Evolutionary conservation across 2,329 filamentous ascomycete genomes (phyloP), one percentile per base, ranked within the genome.

Genomic region (Graphiopsis chlorocephala): DNA sequence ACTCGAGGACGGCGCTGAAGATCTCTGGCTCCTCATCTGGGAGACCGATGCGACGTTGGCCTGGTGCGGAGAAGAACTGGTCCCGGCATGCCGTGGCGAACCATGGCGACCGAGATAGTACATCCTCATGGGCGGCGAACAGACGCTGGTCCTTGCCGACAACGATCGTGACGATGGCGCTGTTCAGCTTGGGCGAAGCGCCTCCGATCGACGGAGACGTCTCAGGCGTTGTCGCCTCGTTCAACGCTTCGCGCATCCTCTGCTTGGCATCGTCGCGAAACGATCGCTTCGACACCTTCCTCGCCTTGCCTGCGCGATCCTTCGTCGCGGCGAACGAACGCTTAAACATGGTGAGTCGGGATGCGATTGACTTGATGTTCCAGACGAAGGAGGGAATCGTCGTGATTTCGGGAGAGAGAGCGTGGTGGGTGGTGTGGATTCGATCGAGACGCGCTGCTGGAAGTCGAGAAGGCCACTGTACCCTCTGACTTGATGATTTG

Each of bases 61-160:
- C 78, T 38, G 73, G 70, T 66, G 81, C 85, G 76, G 90, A 89
- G 78, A 89, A 85, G 81, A 90, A 90, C 77, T 90, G 87, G 76
- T 86, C 87, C 74, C 86, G 88, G 74, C 92, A 74, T 15, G 71
- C 71, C 66, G 73, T 71, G 66, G 73, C 74, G 79, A 97, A 96
- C 80, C 91, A 96, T 70, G 92, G 90, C 77, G 92, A 94, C 79
- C 91, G 87, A 75, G 86, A 87, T 70, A 97, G 87, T 74, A 97
- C 89, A 80, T 97, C 91, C 84, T 97, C 92, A 80, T 97, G 93
- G 75, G 93, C 93, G 73, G 93, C 93, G 84, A 97, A 97, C 78
- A 97, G 85, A 74, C 93, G 90, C 77, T 90, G 90, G 75, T 97
- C 93, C 72, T 82, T 82, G 72, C 93, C 93, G 75, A 97, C 88